Evolutionary conservation across 192 early-diverging fungal genomes (phyloP).

Genomic region (Dissophora globulifera): DNA sequence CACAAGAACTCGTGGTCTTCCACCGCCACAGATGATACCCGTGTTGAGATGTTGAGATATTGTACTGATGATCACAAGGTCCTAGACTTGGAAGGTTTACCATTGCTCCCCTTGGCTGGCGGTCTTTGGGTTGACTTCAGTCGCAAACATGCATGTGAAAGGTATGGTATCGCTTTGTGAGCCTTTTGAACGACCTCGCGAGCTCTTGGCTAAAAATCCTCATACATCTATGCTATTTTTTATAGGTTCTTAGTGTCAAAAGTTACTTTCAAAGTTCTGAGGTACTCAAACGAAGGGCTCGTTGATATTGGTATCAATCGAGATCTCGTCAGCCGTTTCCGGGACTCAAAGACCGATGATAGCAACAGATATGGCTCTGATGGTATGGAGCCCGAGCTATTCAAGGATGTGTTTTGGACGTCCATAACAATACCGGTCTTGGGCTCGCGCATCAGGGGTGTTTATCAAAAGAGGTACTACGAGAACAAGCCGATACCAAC

Average conservation of each 20-base stretch:
- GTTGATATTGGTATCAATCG: neutral
- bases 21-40: too few species aligned
- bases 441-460: neutral
- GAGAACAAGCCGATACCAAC: neutral
- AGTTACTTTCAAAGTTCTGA: neutral
- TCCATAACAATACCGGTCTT: neutral
- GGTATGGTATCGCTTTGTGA: neutral
- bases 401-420: too few species aligned
- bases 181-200: neutral
- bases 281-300: slow-evolving; percentile 5
- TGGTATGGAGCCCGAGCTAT: too few species aligned
- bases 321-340: neutral
- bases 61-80: slow-evolving; percentile 14
- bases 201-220: too few species aligned
- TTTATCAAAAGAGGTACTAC: neutral
- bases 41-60: too few species aligned
- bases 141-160: neutral
- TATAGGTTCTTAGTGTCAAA: neutral
- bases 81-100: slow-evolving; percentile 26
- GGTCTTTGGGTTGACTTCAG: slow-evolving; percentile 25
- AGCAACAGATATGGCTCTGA: too few species aligned
- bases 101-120: slow-evolving; percentile 19
- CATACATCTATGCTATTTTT: too few species aligned
- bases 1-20: too few species aligned
- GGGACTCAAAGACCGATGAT: neutral